Evolutionary conservation across 2,329 filamentous ascomycete species (phyloP).

Genomic region (Elsinoe ampelina): DNA sequence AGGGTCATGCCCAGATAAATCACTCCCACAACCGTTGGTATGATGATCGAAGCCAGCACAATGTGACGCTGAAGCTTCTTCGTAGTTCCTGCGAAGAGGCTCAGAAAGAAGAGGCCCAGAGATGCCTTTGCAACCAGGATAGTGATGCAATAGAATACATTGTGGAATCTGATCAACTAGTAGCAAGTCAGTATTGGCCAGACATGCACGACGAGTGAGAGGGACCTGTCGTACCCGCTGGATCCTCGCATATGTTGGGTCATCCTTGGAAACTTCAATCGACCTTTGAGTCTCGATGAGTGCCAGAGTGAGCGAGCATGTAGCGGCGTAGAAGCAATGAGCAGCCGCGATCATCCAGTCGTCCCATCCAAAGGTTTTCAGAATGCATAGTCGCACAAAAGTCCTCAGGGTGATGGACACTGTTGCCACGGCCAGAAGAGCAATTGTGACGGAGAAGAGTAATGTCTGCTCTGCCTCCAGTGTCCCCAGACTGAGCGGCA

Average conservation of each 20-base stretch:
- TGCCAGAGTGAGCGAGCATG: conserved; percentile 1
- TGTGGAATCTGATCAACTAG: background rate
- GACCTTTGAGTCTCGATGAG: background rate
- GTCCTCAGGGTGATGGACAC: background rate
- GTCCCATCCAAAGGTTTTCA: background rate
- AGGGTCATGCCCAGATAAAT: conserved; percentile 1
- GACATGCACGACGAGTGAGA: background rate
- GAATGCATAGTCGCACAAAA: background rate
- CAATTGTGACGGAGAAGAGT: background rate
- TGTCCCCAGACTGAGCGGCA: conserved; percentile 1
- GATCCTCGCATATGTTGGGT: background rate
- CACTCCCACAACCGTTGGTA: background rate
- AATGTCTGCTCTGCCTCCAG: conserved; percentile 5
- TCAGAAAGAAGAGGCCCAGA: background rate
- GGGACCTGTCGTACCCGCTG: conserved; percentile 10
- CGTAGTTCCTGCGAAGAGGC: background rate
- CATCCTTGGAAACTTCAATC: background rate
- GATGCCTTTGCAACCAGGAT: conserved; percentile 1
- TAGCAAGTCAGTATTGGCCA: background rate
- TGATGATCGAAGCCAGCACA: background rate
- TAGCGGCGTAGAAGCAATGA: background rate
- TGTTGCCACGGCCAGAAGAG: conserved; percentile 5
- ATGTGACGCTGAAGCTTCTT: background rate
- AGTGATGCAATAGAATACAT: background rate
- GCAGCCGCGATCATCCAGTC: conserved; percentile 4